These are phyloP conservation scores for Globisporangium splendens DNA, from an alignment of 352 stramenopile genomes.

Conservation along the genomic window DNA sequence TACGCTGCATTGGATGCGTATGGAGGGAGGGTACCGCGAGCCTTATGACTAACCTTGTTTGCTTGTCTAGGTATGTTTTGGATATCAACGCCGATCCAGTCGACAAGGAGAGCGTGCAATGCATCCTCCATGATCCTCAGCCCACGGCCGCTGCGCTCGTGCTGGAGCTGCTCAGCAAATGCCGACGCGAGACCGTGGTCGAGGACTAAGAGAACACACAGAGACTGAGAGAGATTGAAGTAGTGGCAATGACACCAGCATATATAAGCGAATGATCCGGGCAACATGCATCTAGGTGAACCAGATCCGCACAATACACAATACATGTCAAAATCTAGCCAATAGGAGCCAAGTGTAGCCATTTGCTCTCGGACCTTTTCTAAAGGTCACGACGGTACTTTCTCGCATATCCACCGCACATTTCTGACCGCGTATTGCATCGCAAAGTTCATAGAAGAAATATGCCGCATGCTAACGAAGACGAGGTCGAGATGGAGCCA, in stretches of 20 bases:
- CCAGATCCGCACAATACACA: no score
- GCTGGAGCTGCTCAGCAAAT: conserved; percentile 40
- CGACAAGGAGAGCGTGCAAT: conserved; percentile 25
- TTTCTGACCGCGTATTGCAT: neutral
- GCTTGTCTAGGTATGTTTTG: conserved; percentile 31
- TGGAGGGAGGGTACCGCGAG: neutral
- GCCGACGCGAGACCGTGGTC: conserved; percentile 19
- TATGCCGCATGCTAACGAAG: neutral
- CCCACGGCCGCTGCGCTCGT: conserved; percentile 41
- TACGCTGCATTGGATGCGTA: neutral
- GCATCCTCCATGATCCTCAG: conserved; percentile 37
- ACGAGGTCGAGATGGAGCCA: conserved; percentile 10
- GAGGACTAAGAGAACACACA: neutral
- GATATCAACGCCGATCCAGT: conserved; percentile 45
- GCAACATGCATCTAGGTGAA: no score
- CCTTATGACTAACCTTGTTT: conserved; percentile 1
- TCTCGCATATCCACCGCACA: neutral
- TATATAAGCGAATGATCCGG: no score
- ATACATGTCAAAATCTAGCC: no score
- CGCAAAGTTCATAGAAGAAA: neutral
- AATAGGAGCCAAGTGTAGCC: no score
- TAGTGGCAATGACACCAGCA: neutral
- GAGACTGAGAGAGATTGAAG: no score
- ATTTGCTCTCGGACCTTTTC: neutral
- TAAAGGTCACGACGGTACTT: neutral